These are phyloP conservation scores for Oxalis stricta DNA, from an alignment of 441 rosid genomes.

Conservation along the genomic window DNA sequence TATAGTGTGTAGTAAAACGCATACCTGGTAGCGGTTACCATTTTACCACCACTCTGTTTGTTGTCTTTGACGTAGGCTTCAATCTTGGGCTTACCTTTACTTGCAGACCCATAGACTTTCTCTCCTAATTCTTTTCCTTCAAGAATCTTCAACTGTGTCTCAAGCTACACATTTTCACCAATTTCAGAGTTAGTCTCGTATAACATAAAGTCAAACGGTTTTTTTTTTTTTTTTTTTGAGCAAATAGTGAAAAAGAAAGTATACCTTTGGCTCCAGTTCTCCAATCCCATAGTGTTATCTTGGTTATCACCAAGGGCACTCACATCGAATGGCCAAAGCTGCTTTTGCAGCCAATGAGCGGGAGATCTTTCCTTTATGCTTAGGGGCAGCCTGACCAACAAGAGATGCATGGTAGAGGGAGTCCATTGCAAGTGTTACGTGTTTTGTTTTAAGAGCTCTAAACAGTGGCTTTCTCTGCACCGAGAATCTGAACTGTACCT, in stretches of 20 bases:
- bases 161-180: conserved; percentile 55
- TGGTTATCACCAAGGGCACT: conserved; percentile 79
- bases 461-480: conserved; percentile 92
- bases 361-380: conserved; percentile 77
- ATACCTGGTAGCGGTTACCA: conserved; percentile 72
- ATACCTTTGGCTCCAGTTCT: conserved; percentile 78
- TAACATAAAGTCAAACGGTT: too few relatives aligned
- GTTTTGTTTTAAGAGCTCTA: conserved; percentile 89
- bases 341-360: conserved; percentile 84
- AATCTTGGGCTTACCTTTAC: conserved; percentile 86
- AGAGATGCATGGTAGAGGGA: conserved; percentile 82
- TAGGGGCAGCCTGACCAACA: conserved; percentile 82
- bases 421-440: conserved; percentile 81
- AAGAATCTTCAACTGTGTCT: conserved; percentile 58
- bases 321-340: conserved; percentile 60
- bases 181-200: too few relatives aligned
- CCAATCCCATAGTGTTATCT: conserved; percentile 72
- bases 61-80: conserved; percentile 75
- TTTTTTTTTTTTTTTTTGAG: too few relatives aligned
- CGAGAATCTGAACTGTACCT: conserved; percentile 87
- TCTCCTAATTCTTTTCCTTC: conserved; percentile 75
- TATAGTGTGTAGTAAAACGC: background rate
- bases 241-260: too few relatives aligned
- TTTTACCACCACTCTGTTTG: conserved; percentile 51
- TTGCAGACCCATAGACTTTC: conserved; percentile 60